Conservation (phyloP, 2,329 filamentous ascomycete species). For the Aspergillus glaucus region DNA sequence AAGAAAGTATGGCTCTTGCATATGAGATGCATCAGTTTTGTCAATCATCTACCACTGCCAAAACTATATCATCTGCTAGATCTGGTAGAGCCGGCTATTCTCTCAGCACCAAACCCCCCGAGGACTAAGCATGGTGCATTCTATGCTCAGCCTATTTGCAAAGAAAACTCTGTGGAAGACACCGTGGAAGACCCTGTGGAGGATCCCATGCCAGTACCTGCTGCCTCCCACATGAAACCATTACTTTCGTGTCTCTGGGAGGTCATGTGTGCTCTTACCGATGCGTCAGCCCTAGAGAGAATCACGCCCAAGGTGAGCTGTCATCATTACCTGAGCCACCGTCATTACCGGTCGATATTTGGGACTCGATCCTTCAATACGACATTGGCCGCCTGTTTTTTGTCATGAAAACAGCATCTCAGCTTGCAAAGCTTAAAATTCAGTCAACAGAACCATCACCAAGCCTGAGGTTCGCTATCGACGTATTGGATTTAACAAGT, state of each 20-base stretch:
- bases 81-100: not conserved
- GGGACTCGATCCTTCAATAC: conserved; percentile 1
- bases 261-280: not conserved
- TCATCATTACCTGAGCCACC: not conserved
- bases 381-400: conserved; percentile 9
- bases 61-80: not conserved
- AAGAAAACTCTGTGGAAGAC: not conserved
- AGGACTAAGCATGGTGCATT: not conserved
- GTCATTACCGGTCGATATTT: not conserved
- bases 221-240: not conserved
- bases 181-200: not conserved
- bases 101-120: not conserved
- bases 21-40: not conserved
- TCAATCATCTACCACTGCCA: not conserved
- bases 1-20: not conserved
- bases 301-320: not conserved
- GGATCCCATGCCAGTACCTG: not conserved
- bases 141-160: not conserved
- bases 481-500: conserved; percentile 2
- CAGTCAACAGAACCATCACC: not conserved
- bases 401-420: conserved; percentile 9
- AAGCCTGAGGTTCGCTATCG: conserved; percentile 2
- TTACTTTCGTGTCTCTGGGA: not conserved
- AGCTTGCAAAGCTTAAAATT: not conserved
- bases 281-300: not conserved